These are phyloP conservation scores for Plasmopara viticola DNA, from an alignment of 352 stramenopile genomes.

Conservation along the genomic window DNA sequence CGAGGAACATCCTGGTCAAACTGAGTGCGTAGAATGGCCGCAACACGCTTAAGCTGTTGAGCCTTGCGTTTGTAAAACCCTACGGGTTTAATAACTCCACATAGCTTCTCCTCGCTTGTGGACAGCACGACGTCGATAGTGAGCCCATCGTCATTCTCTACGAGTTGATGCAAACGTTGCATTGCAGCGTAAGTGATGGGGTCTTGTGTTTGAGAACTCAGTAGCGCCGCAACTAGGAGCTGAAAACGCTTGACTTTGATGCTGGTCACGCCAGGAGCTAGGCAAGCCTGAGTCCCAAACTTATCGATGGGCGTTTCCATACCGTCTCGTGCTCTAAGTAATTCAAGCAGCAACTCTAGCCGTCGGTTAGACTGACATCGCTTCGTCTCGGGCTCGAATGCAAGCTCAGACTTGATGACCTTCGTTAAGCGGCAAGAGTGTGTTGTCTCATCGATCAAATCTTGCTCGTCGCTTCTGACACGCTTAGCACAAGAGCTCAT, in stretches of 20 bases:
- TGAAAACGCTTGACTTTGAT: slow-evolving; percentile 49
- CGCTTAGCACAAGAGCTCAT: slow-evolving; percentile 14
- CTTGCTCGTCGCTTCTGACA: slow-evolving; percentile 5
- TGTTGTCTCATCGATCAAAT: background rate
- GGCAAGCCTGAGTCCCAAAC: slow-evolving; percentile 64
- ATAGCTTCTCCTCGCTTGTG: slow-evolving; percentile 28
- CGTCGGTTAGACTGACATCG: slow-evolving; percentile 13
- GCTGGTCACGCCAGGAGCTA: slow-evolving; percentile 19
- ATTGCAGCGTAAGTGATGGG: slow-evolving; percentile 63
- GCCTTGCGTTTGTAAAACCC: slow-evolving; percentile 74
- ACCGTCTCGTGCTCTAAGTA: slow-evolving; percentile 29
- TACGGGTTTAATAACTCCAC: slow-evolving; percentile 52
- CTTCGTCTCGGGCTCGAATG: slow-evolving; percentile 6
- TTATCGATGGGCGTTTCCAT: slow-evolving; percentile 52
- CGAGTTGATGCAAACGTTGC: slow-evolving; percentile 48
- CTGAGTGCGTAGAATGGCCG: slow-evolving; percentile 28
- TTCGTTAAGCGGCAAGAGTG: slow-evolving; percentile 7
- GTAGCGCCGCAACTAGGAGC: slow-evolving; percentile 48
- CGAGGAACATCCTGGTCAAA: slow-evolving; percentile 47
- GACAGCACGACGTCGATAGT: slow-evolving; percentile 36
- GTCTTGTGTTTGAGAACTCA: slow-evolving; percentile 76
- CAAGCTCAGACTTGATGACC: slow-evolving; percentile 9
- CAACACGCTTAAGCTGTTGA: slow-evolving; percentile 51
- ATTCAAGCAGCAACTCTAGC: slow-evolving; percentile 29
- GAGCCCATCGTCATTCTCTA: slow-evolving; percentile 31